Evolutionary conservation across 1,284 basidiomycete species (phyloP).

Genomic region (Trametes hirsuta): DNA sequence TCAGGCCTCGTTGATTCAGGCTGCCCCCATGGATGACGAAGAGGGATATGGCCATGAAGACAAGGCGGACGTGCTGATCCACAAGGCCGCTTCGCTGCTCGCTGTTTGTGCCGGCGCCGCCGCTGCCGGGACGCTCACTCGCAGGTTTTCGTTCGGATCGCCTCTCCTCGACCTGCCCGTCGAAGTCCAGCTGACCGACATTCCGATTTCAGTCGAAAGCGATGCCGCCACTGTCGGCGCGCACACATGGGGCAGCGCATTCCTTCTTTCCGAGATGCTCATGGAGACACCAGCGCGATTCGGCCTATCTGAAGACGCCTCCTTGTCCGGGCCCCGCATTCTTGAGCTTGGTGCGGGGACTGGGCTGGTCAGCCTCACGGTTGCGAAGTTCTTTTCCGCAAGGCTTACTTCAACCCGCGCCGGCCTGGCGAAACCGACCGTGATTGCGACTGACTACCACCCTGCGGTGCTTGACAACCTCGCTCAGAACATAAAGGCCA

Average conservation of each 20-base stretch:
- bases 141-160: slow-evolving; percentile 43
- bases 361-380: slow-evolving; percentile 77
- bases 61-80: slow-evolving; percentile 40
- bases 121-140: slow-evolving; percentile 44
- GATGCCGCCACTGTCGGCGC: slow-evolving; percentile 83
- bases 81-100: slow-evolving; percentile 56
- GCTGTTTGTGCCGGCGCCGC: slow-evolving; percentile 44
- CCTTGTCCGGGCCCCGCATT: slow-evolving; percentile 47
- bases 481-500: slow-evolving; percentile 62
- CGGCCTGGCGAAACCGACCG: slow-evolving; percentile 32
- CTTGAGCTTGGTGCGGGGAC: slow-evolving; percentile 91
- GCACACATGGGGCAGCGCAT: slow-evolving; percentile 91
- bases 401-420: slow-evolving; percentile 6
- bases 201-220: slow-evolving; percentile 65
- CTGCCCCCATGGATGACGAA: slow-evolving; percentile 21
- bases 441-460: slow-evolving; percentile 83
- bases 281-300: slow-evolving; percentile 61
- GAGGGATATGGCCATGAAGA: slow-evolving; percentile 13
- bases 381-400: slow-evolving; percentile 53
- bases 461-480: slow-evolving; percentile 78
- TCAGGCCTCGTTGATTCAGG: slow-evolving; percentile 25
- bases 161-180: slow-evolving; percentile 25
- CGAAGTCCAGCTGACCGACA: slow-evolving; percentile 66
- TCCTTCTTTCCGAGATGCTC: slow-evolving; percentile 80
- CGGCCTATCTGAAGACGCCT: slow-evolving; percentile 37